phyloP scores from a whole-genome alignment of 2,329 filamentous ascomycete species.

The Neonectria magnoliae region DNA sequence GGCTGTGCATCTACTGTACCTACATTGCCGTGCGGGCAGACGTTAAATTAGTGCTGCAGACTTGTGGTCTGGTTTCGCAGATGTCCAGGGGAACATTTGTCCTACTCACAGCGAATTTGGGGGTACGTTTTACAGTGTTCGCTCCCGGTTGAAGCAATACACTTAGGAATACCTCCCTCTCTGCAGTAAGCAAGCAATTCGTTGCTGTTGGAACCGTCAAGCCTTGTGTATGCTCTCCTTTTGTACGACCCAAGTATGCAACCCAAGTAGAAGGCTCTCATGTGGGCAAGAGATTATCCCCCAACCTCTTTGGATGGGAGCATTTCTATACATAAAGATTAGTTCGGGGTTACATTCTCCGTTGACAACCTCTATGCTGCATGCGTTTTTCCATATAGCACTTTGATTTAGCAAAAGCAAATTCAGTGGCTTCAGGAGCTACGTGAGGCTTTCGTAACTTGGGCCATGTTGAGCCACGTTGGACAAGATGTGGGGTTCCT shows the following conservation, averaged over 20 bases:
- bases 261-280: no score
- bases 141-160: background rate
- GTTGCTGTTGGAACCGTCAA: background rate
- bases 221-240: background rate
- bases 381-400: background rate
- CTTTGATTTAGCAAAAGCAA: background rate
- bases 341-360: background rate
- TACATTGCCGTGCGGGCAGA: constrained; percentile 21
- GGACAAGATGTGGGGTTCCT: background rate
- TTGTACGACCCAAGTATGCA: background rate
- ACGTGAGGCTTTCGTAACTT: background rate
- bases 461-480: background rate
- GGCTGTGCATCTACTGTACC: constrained; percentile 12
- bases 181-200: background rate
- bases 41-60: constrained; percentile 7
- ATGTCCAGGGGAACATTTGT: background rate
- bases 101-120: no score
- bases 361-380: background rate
- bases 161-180: background rate
- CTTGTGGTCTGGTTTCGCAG: background rate
- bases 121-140: background rate
- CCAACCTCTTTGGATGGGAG: background rate
- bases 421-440: background rate
- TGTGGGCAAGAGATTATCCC: no score
- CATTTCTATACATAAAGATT: background rate